Conservation (phyloP, 257 asterid species). For the Verbascum thapsus region DNA sequence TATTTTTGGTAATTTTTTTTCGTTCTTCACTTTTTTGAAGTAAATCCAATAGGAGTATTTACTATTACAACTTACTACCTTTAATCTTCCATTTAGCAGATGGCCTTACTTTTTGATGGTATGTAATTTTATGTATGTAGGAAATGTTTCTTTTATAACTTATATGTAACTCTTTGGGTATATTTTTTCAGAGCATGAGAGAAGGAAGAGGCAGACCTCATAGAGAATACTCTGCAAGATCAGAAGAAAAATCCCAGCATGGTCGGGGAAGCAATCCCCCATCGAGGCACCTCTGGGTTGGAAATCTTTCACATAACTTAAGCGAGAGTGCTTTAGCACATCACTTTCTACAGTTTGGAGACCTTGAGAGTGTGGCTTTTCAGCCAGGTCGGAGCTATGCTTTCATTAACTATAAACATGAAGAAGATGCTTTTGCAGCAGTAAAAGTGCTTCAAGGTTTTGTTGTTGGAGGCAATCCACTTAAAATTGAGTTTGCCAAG, state of each 20-base stretch:
- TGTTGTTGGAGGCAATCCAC: conserved; percentile 75
- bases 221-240: conserved; percentile 67
- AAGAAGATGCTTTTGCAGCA: conserved; percentile 82
- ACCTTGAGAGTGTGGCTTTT: conserved; percentile 81
- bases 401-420: conserved; percentile 66
- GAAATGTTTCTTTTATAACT: conserved; percentile 1
- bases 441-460: conserved; percentile 87
- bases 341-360: conserved; percentile 70
- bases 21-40: conserved; percentile 10
- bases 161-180: conserved; percentile 15
- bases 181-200: conserved; percentile 58
- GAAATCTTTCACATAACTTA: conserved; percentile 67
- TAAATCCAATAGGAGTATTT: background rate
- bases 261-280: conserved; percentile 71
- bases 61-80: background rate
- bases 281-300: conserved; percentile 95
- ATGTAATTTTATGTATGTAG: background rate
- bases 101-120: background rate
- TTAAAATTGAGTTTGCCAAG: conserved; percentile 94
- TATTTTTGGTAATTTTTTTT: background rate
- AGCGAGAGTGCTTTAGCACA: conserved; percentile 64
- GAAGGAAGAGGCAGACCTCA: conserved; percentile 74
- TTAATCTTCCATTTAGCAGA: background rate
- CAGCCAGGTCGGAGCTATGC: conserved; percentile 96
- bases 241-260: conserved; percentile 60